Percentiles rank a stretch among this genome's conserved stretches.
Conservation (phyloP, 2,329 filamentous ascomycete genomes). For the Colletotrichum cordylinicola region DNA sequence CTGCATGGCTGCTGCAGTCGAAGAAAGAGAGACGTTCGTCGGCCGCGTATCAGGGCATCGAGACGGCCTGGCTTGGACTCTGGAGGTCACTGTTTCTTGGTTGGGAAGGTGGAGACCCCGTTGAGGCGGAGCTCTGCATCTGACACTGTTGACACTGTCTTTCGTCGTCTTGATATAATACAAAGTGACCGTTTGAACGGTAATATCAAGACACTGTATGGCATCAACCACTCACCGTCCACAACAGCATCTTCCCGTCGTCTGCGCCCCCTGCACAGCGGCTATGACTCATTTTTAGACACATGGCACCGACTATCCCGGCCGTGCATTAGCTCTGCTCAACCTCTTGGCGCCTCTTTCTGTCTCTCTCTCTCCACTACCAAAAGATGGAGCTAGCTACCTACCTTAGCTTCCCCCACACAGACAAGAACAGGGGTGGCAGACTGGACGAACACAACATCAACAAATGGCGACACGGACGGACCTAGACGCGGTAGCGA, state of each 20-base stretch:
- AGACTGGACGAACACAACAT: constrained; percentile 13
- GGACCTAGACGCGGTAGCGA: background rate
- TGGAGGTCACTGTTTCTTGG: background rate
- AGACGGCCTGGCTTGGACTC: background rate
- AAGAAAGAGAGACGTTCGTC: background rate
- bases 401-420: background rate
- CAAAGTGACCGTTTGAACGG: background rate
- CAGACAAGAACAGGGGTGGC: background rate
- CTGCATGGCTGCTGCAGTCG: background rate
- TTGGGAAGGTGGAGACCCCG: background rate
- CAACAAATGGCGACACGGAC: background rate
- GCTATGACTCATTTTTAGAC: constrained; percentile 39
- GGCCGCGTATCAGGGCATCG: background rate
- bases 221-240: constrained; percentile 15
- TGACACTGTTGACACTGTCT: background rate
- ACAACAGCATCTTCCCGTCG: background rate
- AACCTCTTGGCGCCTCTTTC: background rate
- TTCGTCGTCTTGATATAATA: background rate
- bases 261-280: constrained; percentile 21
- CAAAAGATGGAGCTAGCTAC: background rate
- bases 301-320: constrained; percentile 26
- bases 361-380: background rate
- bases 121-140: background rate
- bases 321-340: constrained; percentile 8
- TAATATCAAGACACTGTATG: background rate